These are phyloP conservation scores for Pseudocercospora fuligena DNA, from an alignment of 2,329 filamentous ascomycete species.

Conservation along the genomic window DNA sequence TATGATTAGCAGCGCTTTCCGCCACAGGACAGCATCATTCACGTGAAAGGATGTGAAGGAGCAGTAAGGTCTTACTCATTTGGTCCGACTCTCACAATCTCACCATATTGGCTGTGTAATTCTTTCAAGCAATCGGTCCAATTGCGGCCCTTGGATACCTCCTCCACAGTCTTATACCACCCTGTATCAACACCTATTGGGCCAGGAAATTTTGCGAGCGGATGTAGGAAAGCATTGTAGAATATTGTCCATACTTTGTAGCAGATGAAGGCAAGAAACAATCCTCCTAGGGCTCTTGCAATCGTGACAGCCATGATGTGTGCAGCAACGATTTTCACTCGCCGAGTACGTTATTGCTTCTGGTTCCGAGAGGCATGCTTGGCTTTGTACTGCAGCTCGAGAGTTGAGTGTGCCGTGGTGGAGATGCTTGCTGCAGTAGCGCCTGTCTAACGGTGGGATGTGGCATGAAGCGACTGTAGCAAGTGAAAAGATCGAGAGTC, in stretches of 20 bases:
- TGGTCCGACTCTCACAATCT: slow-evolving; percentile 25
- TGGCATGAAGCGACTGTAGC: not conserved
- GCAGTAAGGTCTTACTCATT: slow-evolving; percentile 20
- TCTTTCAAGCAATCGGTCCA: slow-evolving; percentile 24
- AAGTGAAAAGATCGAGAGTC: not conserved
- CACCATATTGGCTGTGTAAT: slow-evolving; percentile 22
- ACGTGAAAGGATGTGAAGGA: not conserved
- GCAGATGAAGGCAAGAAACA: slow-evolving; percentile 14
- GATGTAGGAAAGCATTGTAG: slow-evolving; percentile 20
- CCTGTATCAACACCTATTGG: slow-evolving; percentile 18
- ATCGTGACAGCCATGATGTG: slow-evolving; percentile 13
- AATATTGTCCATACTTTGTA: slow-evolving; percentile 14
- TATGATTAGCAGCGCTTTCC: not conserved
- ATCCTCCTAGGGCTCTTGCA: not conserved
- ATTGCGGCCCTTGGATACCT: slow-evolving; percentile 18
- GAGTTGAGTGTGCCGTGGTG: not conserved
- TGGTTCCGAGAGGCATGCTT: slow-evolving; percentile 1
- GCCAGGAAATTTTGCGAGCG: slow-evolving; percentile 20
- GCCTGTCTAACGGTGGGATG: not conserved
- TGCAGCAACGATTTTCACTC: not conserved
- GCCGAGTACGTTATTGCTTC: not conserved
- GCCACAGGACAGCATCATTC: not conserved
- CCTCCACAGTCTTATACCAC: slow-evolving; percentile 24
- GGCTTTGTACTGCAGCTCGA: not conserved
- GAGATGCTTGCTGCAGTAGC: not conserved